These are phyloP conservation scores for Wickerhamiella australiensis DNA, from an alignment of 805 yeast species.

Conservation along the genomic window DNA sequence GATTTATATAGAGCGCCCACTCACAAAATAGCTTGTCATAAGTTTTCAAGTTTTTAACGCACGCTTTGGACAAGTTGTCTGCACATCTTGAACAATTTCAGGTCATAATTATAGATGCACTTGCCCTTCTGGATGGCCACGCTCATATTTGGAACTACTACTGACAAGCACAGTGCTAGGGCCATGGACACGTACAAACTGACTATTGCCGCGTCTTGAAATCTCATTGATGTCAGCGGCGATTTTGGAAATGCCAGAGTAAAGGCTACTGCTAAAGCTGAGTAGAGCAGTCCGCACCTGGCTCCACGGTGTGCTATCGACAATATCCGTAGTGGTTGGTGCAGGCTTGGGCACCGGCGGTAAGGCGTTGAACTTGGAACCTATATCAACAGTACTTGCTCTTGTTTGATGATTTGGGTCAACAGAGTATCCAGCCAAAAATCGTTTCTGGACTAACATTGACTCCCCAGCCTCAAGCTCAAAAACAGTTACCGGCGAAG, in stretches of 20 bases:
- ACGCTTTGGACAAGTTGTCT: too few species aligned
- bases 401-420: constrained; percentile 18
- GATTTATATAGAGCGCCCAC: too few species aligned
- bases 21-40: too few species aligned
- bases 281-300: not conserved
- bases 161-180: constrained; percentile 21
- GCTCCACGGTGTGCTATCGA: constrained; percentile 1
- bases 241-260: not conserved
- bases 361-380: constrained; percentile 5
- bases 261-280: not conserved
- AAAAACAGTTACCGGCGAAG: constrained; percentile 32
- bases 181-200: constrained; percentile 19
- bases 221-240: not conserved
- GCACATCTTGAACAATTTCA: too few species aligned
- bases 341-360: not conserved
- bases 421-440: constrained; percentile 34
- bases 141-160: not conserved
- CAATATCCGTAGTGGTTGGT: not conserved
- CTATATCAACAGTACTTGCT: constrained; percentile 8
- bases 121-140: not conserved
- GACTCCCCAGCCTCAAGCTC: constrained; percentile 32
- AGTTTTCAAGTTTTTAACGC: too few species aligned
- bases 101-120: too few species aligned
- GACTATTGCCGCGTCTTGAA: constrained; percentile 12
- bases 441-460: constrained; percentile 31